phyloP scores from a whole-genome alignment of 129 eudicot genomes.

The Rutidosis leptorrhynchoides region DNA sequence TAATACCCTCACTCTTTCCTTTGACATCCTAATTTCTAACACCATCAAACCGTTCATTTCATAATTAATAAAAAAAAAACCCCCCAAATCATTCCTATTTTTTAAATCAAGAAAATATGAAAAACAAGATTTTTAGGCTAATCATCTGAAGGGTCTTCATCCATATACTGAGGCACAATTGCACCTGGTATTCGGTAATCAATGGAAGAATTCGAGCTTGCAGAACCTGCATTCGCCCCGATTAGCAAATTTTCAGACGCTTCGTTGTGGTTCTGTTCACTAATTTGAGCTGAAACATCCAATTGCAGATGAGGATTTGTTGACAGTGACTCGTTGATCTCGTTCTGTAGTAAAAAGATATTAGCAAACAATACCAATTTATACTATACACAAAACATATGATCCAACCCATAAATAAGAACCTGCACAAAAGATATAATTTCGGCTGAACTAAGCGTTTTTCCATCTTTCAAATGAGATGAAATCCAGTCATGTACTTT shows the following conservation, averaged over 20 bases:
- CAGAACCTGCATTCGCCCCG: constrained; percentile 5
- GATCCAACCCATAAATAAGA: constrained; percentile 12
- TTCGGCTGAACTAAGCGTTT: constrained; percentile 13
- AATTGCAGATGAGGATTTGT: background rate
- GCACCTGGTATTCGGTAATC: constrained; percentile 14
- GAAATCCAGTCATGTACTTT: constrained; percentile 28
- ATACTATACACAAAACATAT: background rate
- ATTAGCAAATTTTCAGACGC: background rate
- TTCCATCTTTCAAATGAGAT: constrained; percentile 15
- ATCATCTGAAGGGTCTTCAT: constrained; percentile 17
- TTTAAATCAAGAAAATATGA: background rate
- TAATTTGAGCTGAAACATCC: background rate
- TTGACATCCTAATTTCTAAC: constrained; percentile 1
- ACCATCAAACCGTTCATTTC: constrained; percentile 2
- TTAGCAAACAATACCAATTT: background rate
- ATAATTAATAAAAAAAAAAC: constrained; percentile 15
- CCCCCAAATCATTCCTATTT: constrained; percentile 3
- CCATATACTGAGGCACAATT: constrained; percentile 22
- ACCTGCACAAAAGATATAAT: constrained; percentile 29
- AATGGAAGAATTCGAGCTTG: background rate
- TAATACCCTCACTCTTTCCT: constrained; percentile 9
- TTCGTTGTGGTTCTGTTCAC: background rate
- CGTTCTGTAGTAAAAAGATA: constrained; percentile 20
- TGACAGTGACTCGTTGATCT: constrained; percentile 20
- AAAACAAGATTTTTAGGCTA: constrained; percentile 13